Percentiles rank a stretch among this genome's conserved stretches.
Conservation (phyloP, 805 yeast genomes). For the Suhomyces faveliae region DNA sequence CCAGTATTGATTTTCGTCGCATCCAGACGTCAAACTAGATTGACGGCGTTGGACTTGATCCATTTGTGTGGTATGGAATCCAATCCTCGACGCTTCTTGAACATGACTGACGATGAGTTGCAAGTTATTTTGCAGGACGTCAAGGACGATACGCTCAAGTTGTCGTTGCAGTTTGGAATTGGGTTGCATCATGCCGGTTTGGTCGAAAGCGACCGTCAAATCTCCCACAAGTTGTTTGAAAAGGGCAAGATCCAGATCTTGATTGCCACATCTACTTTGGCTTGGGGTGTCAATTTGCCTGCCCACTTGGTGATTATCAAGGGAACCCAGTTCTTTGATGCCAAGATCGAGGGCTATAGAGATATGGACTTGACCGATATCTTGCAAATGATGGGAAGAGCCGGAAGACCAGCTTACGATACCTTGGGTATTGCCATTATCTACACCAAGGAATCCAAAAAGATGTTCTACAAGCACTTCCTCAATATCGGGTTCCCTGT, state of each 20-base stretch:
- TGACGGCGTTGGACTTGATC: constrained; percentile 76
- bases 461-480: constrained; percentile 74
- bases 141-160: constrained; percentile 76
- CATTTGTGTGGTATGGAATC: constrained; percentile 78
- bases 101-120: constrained; percentile 64
- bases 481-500: constrained; percentile 80
- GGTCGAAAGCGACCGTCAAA: constrained; percentile 67
- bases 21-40: constrained; percentile 76
- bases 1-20: constrained; percentile 87
- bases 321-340: constrained; percentile 68
- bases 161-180: constrained; percentile 76
- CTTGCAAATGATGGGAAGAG: constrained; percentile 74
- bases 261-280: constrained; percentile 78
- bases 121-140: constrained; percentile 51
- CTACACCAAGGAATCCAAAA: constrained; percentile 72
- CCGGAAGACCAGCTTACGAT: constrained; percentile 80
- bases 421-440: constrained; percentile 76
- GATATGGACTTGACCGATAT: constrained; percentile 85
- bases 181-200: constrained; percentile 83
- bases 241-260: constrained; percentile 68
- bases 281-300: constrained; percentile 85
- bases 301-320: constrained; percentile 77
- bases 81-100: constrained; percentile 67
- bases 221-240: constrained; percentile 70
- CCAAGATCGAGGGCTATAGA: constrained; percentile 63